Evolutionary conservation across 1,139 yeast species (phyloP), one percentile per base, ranked within the genome.

Genomic region (Diutina siamensis): DNA sequence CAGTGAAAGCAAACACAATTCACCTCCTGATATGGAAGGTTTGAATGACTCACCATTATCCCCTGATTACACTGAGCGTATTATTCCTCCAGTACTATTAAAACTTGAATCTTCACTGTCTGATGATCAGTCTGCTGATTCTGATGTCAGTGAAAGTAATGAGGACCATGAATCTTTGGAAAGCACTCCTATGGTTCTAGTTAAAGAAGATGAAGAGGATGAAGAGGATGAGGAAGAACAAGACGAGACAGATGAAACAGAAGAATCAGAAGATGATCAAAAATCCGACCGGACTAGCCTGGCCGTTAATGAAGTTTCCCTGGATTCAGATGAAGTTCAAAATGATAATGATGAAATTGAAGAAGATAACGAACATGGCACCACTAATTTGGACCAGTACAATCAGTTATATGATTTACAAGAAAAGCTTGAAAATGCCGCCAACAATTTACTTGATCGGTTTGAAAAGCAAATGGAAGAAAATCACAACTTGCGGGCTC

Each of bases 261-360:
- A 50, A 25, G 46, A 45, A 31, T 50, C 25, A 18, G 36, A 38
- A 12, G 47, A 44, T n/a, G 47, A 41, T 13, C 34, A 33, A 4
- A 53, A 32, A 58, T 54, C 36, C 52, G 48, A 5, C 47, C 57
- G 0, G 52, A 50, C 18, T n/a, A n/a, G n/a, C n/a, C n/a, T n/a
- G n/a, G n/a, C n/a, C n/a, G n/a, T n/a, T n/a, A n/a, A n/a, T n/a
- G n/a, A n/a, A n/a, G n/a, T n/a, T n/a, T n/a, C n/a, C n/a, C n/a
- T n/a, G n/a, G 38, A 44, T 15, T 32, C 13, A 8, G 36, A 27
- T 18, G 44, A 19, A n/a, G 22, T n/a, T 19, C 25, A n/a, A 7
- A 12, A 44, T 7, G 22, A 17, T n/a, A 45, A 44, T 22, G 38
- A 46, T 44, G 35, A 33, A 40, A 35, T 21, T 15, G 44, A 48